phyloP scores from a whole-genome alignment of 306 rosid species.

The Corylus heterophylla region DNA sequence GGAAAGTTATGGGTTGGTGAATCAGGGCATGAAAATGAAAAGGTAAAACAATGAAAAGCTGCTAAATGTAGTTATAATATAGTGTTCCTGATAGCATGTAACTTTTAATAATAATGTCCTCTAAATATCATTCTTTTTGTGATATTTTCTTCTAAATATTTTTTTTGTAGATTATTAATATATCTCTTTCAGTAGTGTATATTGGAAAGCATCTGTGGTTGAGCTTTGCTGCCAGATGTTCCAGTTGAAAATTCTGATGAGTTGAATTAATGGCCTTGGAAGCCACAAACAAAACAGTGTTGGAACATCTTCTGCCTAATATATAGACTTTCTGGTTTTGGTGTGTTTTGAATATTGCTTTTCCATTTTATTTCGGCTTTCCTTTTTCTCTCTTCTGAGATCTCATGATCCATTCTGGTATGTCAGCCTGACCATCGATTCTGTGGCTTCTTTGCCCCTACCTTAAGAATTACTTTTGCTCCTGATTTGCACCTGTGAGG shows the following conservation, averaged over 20 bases:
- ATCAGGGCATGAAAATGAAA: constrained; percentile 84
- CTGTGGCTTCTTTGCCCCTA: background rate
- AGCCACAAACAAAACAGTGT: no score
- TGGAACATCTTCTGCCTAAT: background rate
- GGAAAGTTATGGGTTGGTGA: constrained; percentile 98
- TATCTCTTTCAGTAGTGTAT: background rate
- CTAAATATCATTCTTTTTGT: background rate
- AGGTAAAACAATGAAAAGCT: constrained; percentile 47
- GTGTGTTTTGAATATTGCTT: background rate
- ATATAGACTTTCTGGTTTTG: background rate
- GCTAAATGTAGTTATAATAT: background rate
- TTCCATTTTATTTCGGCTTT: background rate
- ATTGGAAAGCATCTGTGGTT: background rate
- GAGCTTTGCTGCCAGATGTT: background rate
- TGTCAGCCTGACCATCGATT: background rate
- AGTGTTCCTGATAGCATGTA: constrained; percentile 4
- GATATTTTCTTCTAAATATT: background rate
- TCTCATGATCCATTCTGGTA: background rate
- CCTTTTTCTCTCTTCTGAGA: background rate
- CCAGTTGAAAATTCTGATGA: background rate
- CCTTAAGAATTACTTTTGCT: background rate
- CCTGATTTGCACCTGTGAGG: background rate
- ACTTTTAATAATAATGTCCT: background rate
- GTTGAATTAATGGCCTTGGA: background rate
- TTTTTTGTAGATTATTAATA: background rate